These are phyloP conservation scores for Aspergillus udagawae DNA, from an alignment of 2,329 filamentous ascomycete species.

Conservation along the genomic window DNA sequence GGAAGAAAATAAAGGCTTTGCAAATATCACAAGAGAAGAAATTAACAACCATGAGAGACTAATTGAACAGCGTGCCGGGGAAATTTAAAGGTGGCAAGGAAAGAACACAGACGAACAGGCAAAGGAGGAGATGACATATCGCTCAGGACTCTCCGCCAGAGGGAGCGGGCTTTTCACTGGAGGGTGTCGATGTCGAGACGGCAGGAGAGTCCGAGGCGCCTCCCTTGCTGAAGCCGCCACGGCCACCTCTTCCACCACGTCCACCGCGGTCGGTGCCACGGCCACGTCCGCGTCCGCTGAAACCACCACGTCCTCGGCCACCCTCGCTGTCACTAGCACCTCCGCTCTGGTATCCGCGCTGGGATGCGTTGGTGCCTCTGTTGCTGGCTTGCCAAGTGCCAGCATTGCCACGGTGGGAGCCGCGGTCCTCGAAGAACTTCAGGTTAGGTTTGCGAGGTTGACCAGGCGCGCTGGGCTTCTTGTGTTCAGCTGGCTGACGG, in stretches of 20 bases:
- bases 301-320: constrained; percentile 48
- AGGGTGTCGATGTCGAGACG: constrained; percentile 23
- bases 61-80: constrained; percentile 12
- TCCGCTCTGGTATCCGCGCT: constrained; percentile 79
- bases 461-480: constrained; percentile 63
- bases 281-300: constrained; percentile 49
- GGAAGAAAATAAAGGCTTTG: constrained; percentile 11
- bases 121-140: constrained; percentile 13
- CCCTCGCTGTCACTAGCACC: constrained; percentile 73
- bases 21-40: constrained; percentile 25
- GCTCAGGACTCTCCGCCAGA: constrained; percentile 30
- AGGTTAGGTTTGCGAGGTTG: constrained; percentile 76
- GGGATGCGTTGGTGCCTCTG: constrained; percentile 61
- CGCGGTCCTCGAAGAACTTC: constrained; percentile 74
- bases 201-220: constrained; percentile 39
- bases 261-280: constrained; percentile 50
- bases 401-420: constrained; percentile 49
- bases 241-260: constrained; percentile 56
- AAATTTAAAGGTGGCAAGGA: constrained; percentile 8
- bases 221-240: constrained; percentile 59
- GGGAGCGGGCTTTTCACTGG: constrained; percentile 32
- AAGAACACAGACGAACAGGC: constrained; percentile 12
- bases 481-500: constrained; percentile 69
- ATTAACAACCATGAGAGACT: constrained; percentile 19
- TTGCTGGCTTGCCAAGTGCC: constrained; percentile 54